phyloP scores from a whole-genome alignment of 2,329 filamentous ascomycete species.

The Exophiala sp. region DNA sequence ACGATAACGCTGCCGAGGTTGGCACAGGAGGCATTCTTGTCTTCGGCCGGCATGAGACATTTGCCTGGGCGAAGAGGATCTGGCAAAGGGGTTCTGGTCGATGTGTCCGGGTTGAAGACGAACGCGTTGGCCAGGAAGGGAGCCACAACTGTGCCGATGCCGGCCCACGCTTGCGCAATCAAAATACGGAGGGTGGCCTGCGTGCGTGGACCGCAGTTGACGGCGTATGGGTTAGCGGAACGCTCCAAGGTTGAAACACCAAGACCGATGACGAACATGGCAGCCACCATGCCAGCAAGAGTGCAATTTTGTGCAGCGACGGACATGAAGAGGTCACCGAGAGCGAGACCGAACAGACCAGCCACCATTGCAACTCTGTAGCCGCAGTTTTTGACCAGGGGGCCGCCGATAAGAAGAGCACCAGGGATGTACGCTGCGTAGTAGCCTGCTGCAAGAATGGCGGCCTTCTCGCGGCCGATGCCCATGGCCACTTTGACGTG shows the following conservation, averaged over 20 bases:
- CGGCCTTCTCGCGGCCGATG: conserved; percentile 22
- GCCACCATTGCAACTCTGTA: conserved; percentile 71
- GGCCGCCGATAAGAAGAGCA: conserved; percentile 24
- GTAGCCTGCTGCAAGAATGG: conserved; percentile 26
- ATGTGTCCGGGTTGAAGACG: conserved; percentile 56
- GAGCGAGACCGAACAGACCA: conserved; percentile 66
- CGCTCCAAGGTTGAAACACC: conserved; percentile 72
- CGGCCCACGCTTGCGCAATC: conserved; percentile 72
- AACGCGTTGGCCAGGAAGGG: conserved; percentile 62
- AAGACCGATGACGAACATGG: conserved; percentile 70
- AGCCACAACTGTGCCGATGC: conserved; percentile 69
- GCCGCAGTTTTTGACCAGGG: conserved; percentile 23
- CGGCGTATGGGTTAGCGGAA: conserved; percentile 71
- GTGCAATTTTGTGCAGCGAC: conserved; percentile 20
- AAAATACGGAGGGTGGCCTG: conserved; percentile 76
- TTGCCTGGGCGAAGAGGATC: conserved; percentile 19
- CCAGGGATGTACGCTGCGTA: conserved; percentile 26
- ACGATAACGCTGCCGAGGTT: conserved; percentile 67
- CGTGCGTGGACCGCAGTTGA: conserved; percentile 70
- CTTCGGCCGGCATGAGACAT: conserved; percentile 33
- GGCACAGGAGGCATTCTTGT: conserved; percentile 47
- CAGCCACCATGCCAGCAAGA: conserved; percentile 23
- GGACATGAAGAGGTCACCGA: conserved; percentile 64
- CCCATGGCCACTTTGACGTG: conserved; percentile 28
- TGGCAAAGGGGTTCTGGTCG: conserved; percentile 3